A percentile compares a stretch with the other conserved stretches of the same genome.
These are phyloP conservation scores for Alternaria incomplexa DNA, from an alignment of 2,329 filamentous ascomycete species.

Conservation along the genomic window DNA sequence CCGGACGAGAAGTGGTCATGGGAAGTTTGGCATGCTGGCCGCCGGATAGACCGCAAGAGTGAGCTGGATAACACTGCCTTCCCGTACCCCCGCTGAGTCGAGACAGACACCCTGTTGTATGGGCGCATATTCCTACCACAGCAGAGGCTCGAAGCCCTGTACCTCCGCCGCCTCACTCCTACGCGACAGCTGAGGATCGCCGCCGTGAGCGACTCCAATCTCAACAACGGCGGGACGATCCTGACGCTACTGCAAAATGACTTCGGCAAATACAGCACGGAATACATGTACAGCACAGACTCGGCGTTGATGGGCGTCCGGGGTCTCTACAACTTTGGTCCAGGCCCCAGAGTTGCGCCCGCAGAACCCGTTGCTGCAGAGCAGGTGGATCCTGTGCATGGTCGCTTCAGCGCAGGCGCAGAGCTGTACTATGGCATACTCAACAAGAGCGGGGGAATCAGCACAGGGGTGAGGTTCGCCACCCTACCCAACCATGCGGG, in stretches of 20 bases:
- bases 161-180: slow-evolving; percentile 78
- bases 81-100: slow-evolving; percentile 25
- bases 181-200: slow-evolving; percentile 81
- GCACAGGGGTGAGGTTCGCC: slow-evolving; percentile 85
- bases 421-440: slow-evolving; percentile 95
- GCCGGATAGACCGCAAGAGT: slow-evolving; percentile 58
- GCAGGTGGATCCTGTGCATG: slow-evolving; percentile 66
- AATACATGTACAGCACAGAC: slow-evolving; percentile 91
- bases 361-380: slow-evolving; percentile 29
- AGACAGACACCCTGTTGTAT: slow-evolving; percentile 69
- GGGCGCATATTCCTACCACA: slow-evolving; percentile 82
- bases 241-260: slow-evolving; percentile 80
- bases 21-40: slow-evolving; percentile 61
- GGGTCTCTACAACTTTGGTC: slow-evolving; percentile 93
- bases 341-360: slow-evolving; percentile 60
- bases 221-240: slow-evolving; percentile 78
- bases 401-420: slow-evolving; percentile 86
- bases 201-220: slow-evolving; percentile 72
- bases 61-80: slow-evolving; percentile 16
- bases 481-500: slow-evolving; percentile 81
- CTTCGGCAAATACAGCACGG: slow-evolving; percentile 82
- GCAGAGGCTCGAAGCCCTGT: slow-evolving; percentile 84
- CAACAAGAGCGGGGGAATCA: slow-evolving; percentile 93
- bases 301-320: slow-evolving; percentile 86
- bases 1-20: slow-evolving; percentile 59